Conservation (phyloP, 1,139 yeast genomes). For the Casaregolazyma suthepensis region DNA sequence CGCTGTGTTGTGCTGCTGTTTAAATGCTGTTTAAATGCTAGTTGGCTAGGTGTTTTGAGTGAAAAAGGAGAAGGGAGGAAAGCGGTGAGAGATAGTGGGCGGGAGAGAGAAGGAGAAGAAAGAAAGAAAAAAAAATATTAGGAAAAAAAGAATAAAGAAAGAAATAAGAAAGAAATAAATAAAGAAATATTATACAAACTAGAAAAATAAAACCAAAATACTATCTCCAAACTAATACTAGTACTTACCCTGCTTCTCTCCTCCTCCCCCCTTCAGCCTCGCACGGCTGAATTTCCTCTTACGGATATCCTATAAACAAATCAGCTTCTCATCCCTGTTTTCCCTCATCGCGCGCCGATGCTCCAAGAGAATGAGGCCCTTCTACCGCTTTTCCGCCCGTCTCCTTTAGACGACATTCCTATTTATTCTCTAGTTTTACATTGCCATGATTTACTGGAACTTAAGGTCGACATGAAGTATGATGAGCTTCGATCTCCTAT, state of each 20-base stretch:
- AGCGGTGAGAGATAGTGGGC: neutral
- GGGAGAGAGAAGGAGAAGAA: neutral
- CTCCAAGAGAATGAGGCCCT: slow-evolving; percentile 17
- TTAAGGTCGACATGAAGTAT: slow-evolving; percentile 45
- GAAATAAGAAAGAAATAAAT: no score
- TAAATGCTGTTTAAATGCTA: neutral
- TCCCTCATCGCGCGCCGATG: slow-evolving; percentile 1
- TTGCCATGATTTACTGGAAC: slow-evolving; percentile 27
- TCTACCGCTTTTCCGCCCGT: slow-evolving; percentile 25
- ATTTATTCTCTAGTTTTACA: slow-evolving; percentile 30
- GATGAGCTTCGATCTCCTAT: slow-evolving; percentile 55
- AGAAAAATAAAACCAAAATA: neutral
- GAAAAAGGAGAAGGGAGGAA: neutral
- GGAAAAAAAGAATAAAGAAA: no score
- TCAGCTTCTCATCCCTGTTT: neutral
- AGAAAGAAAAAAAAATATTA: neutral
- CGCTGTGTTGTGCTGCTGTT: neutral
- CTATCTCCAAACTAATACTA: no score
- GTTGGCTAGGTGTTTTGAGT: neutral
- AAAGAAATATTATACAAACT: no score
- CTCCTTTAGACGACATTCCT: slow-evolving; percentile 31
- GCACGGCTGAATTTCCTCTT: neutral
- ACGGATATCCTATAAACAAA: neutral
- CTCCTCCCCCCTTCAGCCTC: neutral
- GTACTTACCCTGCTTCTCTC: neutral